phyloP scores from a whole-genome alignment of 2,329 filamentous ascomycete species.

The Fusarium clavum region DNA sequence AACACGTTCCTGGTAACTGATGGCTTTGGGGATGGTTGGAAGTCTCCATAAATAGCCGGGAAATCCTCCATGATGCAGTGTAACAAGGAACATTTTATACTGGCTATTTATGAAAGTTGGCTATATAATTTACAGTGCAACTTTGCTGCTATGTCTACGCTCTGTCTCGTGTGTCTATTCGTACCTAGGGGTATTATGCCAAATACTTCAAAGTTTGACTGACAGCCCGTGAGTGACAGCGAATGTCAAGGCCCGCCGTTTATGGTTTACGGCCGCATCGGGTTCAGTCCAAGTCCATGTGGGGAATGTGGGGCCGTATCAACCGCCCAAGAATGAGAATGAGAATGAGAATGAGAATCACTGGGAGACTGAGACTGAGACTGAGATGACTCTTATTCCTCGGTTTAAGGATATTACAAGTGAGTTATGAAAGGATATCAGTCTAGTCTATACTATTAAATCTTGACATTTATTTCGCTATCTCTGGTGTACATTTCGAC shows the following conservation, averaged over 20 bases:
- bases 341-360: neutral
- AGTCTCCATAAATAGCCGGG: slow-evolving; percentile 35
- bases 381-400: neutral
- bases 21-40: neutral
- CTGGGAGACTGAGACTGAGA: neutral
- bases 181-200: neutral
- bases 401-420: neutral
- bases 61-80: neutral
- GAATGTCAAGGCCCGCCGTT: slow-evolving; percentile 13
- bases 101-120: neutral
- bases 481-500: neutral
- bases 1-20: slow-evolving; percentile 11
- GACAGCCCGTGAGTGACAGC: neutral
- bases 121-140: neutral
- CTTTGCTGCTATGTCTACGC: neutral
- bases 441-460: neutral
- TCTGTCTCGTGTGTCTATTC: neutral
- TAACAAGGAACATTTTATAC: neutral
- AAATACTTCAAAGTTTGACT: slow-evolving; percentile 1
- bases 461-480: neutral
- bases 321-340: slow-evolving; percentile 6
- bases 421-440: neutral
- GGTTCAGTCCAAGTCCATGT: neutral
- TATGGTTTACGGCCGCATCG: slow-evolving; percentile 13
- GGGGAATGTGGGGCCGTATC: slow-evolving; percentile 22